Conservation (phyloP, 2,329 filamentous ascomycete species). For the Clarireedia hainanense region DNA sequence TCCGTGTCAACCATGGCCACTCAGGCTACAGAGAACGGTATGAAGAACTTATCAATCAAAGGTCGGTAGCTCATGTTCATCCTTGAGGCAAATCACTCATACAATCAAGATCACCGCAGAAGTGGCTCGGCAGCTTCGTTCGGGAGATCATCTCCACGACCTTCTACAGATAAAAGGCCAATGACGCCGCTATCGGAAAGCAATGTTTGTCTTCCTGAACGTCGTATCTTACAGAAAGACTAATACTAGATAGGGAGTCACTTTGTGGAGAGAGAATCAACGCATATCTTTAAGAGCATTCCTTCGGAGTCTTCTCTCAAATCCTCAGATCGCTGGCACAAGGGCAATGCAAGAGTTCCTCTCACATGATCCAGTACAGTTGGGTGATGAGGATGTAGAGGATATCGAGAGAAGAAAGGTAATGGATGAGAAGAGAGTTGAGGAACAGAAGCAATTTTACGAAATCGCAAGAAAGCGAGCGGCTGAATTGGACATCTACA, state of each 20-base stretch:
- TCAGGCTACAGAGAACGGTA: constrained; percentile 12
- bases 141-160: constrained; percentile 7
- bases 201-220: constrained; percentile 10
- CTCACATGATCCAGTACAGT: constrained; percentile 59
- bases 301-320: constrained; percentile 76
- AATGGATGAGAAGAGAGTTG: constrained; percentile 79
- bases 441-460: constrained; percentile 91
- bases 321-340: constrained; percentile 74
- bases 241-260: constrained; percentile 32
- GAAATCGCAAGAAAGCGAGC: constrained; percentile 88
- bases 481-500: constrained; percentile 90
- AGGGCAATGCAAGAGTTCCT: constrained; percentile 81
- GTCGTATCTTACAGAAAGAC: neutral
- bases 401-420: constrained; percentile 75
- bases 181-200: neutral
- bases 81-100: constrained; percentile 5
- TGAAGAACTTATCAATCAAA: constrained; percentile 36
- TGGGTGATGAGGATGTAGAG: constrained; percentile 73
- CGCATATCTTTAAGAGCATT: constrained; percentile 87
- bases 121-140: constrained; percentile 11
- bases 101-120: constrained; percentile 13
- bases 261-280: constrained; percentile 80
- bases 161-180: constrained; percentile 7
- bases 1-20: constrained; percentile 27
- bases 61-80: constrained; percentile 25